Base-by-base conservation (phyloP, 2,329 filamentous ascomycete genomes). In the Ophiostoma sp. region DNA sequence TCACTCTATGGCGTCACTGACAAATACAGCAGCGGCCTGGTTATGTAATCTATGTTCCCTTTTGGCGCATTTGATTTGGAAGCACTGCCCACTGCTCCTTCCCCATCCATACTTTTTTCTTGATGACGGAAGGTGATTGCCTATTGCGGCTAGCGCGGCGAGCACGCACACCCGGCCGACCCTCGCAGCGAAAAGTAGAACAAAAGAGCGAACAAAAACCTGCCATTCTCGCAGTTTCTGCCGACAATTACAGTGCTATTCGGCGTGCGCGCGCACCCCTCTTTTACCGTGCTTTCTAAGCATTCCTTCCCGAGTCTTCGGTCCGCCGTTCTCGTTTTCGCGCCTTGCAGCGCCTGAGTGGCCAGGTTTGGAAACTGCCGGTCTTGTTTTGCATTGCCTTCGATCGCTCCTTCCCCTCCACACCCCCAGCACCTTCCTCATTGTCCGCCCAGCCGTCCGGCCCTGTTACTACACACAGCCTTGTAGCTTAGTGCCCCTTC, bases 221-320 rank as follows among this genome's bases (percentile, higher is more conserved):
- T 27, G 27, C 27, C 58, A 16, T 62, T 63, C 60, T 42, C 60
- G 60, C 40, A 63, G 40, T 42, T 63, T 63, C 60, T 63, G 58
- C 49, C 14, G 12, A 40, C 58, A 42, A 16, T 9, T 62, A 40
- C 58, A 62, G 16, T 40, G 58, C 36, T 36, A 5, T 18, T 36
- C 27, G 14, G 52, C 27, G 52, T 14, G 18, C 14, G 49, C 49
- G 9, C 38, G 52, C 27, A 27, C 52, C 52, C 52, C 52, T 58
- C 47, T 18, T 36, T 38, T 38, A 58, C 27, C 27, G 11, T 58
- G 52, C 27, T 58, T 58, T 12, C 18, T 58, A 58, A 58, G 27
- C 52, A 58, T 58, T 58, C 12, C 52, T 3, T 18, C 18, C n/a
- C 16, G 47, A 52, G 49, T 27, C 49, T 1, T 27, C n/a, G 18